A percentile compares a stretch with the other conserved stretches of the same genome.
These are phyloP conservation scores for Auriculariales sp. DNA, from an alignment of 768 basidiomycete genomes.

Conservation along the genomic window DNA sequence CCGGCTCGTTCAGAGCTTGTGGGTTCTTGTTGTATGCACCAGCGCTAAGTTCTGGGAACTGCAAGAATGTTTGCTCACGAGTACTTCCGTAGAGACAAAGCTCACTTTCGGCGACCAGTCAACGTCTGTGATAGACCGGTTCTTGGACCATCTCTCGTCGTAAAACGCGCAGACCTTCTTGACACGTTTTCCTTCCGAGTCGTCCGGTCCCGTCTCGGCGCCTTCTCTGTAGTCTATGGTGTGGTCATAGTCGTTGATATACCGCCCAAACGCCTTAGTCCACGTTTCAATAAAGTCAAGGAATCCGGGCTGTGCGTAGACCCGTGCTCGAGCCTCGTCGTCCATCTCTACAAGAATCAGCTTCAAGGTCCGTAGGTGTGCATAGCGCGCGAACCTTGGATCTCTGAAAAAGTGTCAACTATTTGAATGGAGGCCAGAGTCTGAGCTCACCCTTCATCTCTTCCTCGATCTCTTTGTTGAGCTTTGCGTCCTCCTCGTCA, in stretches of 20 bases:
- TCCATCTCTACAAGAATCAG: slow-evolving; percentile 46
- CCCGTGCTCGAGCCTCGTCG: slow-evolving; percentile 70
- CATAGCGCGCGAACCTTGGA: not conserved
- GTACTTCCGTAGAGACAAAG: not conserved
- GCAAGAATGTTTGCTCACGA: slow-evolving; percentile 2
- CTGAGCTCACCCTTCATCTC: slow-evolving; percentile 56
- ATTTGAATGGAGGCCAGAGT: not conserved
- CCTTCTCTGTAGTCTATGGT: slow-evolving; percentile 92
- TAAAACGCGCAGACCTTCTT: slow-evolving; percentile 91
- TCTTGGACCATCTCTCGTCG: slow-evolving; percentile 83
- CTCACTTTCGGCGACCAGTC: slow-evolving; percentile 95
- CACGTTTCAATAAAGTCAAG: slow-evolving; percentile 88
- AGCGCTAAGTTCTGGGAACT: slow-evolving; percentile 93
- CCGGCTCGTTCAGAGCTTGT: slow-evolving; percentile 84
- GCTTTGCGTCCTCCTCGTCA: slow-evolving; percentile 68
- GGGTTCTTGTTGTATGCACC: slow-evolving; percentile 98
- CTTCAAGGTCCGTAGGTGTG: not conserved
- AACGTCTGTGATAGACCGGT: slow-evolving; percentile 87
- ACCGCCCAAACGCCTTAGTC: slow-evolving; percentile 80
- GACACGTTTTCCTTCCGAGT: slow-evolving; percentile 77
- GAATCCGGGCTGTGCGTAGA: slow-evolving; percentile 82
- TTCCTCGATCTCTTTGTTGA: slow-evolving; percentile 77
- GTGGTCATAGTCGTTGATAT: slow-evolving; percentile 94
- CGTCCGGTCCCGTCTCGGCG: slow-evolving; percentile 77
- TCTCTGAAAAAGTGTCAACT: too few species aligned